A percentile compares a stretch with the other conserved stretches of the same genome.
These are phyloP conservation scores for Candida oleophila DNA, from an alignment of 805 yeast species.

Conservation along the genomic window DNA sequence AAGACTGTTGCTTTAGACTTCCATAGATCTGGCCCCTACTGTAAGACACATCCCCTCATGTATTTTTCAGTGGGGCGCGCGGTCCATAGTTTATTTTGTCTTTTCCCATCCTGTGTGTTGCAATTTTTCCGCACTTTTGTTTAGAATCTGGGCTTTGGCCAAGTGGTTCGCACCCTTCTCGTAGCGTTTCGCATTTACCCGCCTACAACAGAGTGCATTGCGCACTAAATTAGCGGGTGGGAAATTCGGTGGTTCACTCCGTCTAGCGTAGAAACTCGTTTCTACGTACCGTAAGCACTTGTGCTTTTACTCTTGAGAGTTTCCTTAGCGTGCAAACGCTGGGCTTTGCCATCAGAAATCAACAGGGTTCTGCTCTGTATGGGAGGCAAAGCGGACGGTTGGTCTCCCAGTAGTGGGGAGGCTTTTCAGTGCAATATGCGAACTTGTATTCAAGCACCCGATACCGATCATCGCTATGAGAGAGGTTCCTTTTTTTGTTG, in stretches of 20 bases:
- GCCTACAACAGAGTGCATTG: conserved; percentile 24
- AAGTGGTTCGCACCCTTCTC: conserved; percentile 36
- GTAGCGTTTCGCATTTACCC: conserved; percentile 49
- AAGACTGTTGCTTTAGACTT: too few species aligned
- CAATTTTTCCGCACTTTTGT: neutral
- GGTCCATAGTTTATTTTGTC: too few species aligned
- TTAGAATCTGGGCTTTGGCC: conserved; percentile 13
- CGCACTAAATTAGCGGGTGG: conserved; percentile 43
- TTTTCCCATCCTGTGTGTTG: neutral
- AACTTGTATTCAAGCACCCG: conserved; percentile 50
- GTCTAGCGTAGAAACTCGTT: conserved; percentile 26
- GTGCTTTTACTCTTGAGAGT: conserved; percentile 51
- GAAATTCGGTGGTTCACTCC: conserved; percentile 66
- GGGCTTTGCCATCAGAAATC: conserved; percentile 60
- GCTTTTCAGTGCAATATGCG: conserved; percentile 64
- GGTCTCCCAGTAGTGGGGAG: conserved; percentile 37
- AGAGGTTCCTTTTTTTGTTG: conserved; percentile 26
- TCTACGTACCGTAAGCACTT: conserved; percentile 10
- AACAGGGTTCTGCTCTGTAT: conserved; percentile 28
- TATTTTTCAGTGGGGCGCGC: too few species aligned
- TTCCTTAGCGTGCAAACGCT: conserved; percentile 54
- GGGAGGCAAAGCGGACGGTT: conserved; percentile 62
- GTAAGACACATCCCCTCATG: too few species aligned
- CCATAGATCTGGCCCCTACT: too few species aligned
- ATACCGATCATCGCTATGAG: conserved; percentile 61